Conservation (phyloP, 441 rosid genomes). For the Pelargonium australe region DNA sequence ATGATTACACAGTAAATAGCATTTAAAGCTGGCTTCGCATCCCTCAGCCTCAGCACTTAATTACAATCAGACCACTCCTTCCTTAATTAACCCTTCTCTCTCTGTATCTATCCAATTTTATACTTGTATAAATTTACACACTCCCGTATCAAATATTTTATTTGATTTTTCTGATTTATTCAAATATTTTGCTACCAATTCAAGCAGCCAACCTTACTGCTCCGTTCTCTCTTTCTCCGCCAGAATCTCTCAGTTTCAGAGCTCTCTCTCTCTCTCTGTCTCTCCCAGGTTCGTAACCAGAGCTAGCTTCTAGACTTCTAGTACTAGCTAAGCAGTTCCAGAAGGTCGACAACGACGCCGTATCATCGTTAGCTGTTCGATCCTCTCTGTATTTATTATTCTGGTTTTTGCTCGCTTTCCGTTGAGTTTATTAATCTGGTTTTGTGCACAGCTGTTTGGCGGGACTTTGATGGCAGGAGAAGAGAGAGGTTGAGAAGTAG, state of each 20-base stretch:
- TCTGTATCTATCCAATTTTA: not conserved
- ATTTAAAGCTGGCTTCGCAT: slow-evolving; percentile 10
- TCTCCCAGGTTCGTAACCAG: slow-evolving; percentile 17
- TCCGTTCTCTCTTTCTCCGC: slow-evolving; percentile 21
- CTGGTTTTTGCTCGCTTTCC: not conserved
- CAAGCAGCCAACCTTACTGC: slow-evolving; percentile 24
- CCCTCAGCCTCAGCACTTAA: slow-evolving; percentile 9
- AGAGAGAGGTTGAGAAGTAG: slow-evolving; percentile 1
- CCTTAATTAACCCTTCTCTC: slow-evolving; percentile 13
- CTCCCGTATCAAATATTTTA: not conserved
- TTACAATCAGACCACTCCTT: slow-evolving; percentile 24
- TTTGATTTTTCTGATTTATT: no score
- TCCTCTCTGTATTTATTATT: not conserved
- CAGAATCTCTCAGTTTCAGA: slow-evolving; percentile 42
- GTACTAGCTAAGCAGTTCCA: no score
- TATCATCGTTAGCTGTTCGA: not conserved
- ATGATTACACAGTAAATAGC: slow-evolving; percentile 17
- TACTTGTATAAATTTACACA: not conserved
- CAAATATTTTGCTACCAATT: slow-evolving; percentile 33
- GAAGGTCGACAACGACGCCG: slow-evolving; percentile 10
- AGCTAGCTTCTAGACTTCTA: not conserved
- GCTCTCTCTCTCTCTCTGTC: slow-evolving; percentile 30
- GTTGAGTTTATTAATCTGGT: not conserved
- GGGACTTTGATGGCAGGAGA: slow-evolving; percentile 13
- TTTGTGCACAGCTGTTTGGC: slow-evolving; percentile 11